Conservation (phyloP, 306 rosid genomes). For the Pyrus betulifolia region DNA sequence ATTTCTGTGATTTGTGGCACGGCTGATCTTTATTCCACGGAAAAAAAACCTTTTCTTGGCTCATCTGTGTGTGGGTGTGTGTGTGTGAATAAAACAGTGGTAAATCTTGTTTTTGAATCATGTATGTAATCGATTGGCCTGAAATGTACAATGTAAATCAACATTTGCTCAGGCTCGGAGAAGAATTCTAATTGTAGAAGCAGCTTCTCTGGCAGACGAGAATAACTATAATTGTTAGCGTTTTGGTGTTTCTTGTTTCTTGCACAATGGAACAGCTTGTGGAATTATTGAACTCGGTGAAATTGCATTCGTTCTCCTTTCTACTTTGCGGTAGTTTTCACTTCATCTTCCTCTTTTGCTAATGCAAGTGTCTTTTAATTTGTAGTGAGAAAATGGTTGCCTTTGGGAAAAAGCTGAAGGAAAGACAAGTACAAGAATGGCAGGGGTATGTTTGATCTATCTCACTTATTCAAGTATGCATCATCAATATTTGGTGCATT, state of each 20-base stretch:
- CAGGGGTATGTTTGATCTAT: constrained; percentile 49
- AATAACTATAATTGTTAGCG: neutral
- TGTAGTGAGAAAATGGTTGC: constrained; percentile 81
- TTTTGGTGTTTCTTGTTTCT: neutral
- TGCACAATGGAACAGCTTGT: neutral
- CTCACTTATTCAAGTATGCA: neutral
- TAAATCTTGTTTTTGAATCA: neutral
- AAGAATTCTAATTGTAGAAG: neutral
- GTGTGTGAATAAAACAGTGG: neutral
- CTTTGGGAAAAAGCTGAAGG: constrained; percentile 96
- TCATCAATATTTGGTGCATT: neutral
- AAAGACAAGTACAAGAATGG: constrained; percentile 87
- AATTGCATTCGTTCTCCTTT: neutral
- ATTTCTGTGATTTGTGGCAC: neutral
- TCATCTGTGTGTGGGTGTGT: neutral
- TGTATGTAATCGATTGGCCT: neutral
- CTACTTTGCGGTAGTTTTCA: neutral
- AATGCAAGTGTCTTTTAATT: constrained; percentile 4
- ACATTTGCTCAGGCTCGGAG: neutral
- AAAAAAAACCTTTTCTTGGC: neutral
- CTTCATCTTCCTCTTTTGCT: constrained; percentile 1
- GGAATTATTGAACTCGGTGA: neutral
- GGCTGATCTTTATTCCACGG: neutral
- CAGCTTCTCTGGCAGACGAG: neutral
- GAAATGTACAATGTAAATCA: neutral